Evolutionary conservation across 2,329 filamentous ascomycete genomes (phyloP).

Genomic region (Oidium heveae): DNA sequence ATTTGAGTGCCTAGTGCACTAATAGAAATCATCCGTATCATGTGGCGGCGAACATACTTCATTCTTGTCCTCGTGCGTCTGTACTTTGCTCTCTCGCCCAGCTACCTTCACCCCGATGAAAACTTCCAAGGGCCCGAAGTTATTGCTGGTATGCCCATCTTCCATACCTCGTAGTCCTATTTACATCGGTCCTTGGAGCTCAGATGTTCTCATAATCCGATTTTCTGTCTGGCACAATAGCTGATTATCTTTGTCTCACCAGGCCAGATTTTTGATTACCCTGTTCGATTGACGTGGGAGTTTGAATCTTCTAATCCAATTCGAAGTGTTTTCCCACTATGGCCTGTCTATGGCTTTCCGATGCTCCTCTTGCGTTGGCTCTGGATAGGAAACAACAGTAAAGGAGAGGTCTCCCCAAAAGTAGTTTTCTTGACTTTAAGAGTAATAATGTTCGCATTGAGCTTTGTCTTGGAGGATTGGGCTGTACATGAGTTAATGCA

Average conservation of each 20-base stretch:
- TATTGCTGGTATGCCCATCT: slow-evolving; percentile 53
- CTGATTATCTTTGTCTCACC: slow-evolving; percentile 2
- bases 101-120: slow-evolving; percentile 95
- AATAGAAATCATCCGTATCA: slow-evolving; percentile 17
- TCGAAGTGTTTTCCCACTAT: slow-evolving; percentile 87
- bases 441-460: slow-evolving; percentile 76
- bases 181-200: too few species aligned
- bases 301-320: slow-evolving; percentile 75
- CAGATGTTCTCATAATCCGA: background rate
- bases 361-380: slow-evolving; percentile 86
- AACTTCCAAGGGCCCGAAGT: slow-evolving; percentile 97
- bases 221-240: background rate
- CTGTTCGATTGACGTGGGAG: slow-evolving; percentile 80
- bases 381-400: slow-evolving; percentile 60
- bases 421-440: slow-evolving; percentile 76
- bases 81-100: slow-evolving; percentile 82
- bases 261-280: slow-evolving; percentile 88
- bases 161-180: too few species aligned
- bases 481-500: slow-evolving; percentile 77
- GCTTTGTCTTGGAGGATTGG: slow-evolving; percentile 96
- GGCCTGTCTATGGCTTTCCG: slow-evolving; percentile 81
- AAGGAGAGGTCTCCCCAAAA: slow-evolving; percentile 55
- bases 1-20: slow-evolving; percentile 6
- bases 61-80: slow-evolving; percentile 65
- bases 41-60: slow-evolving; percentile 84